Evolutionary conservation across 208 protist species (phyloP).

Genomic region (Phytomonas sp.): DNA sequence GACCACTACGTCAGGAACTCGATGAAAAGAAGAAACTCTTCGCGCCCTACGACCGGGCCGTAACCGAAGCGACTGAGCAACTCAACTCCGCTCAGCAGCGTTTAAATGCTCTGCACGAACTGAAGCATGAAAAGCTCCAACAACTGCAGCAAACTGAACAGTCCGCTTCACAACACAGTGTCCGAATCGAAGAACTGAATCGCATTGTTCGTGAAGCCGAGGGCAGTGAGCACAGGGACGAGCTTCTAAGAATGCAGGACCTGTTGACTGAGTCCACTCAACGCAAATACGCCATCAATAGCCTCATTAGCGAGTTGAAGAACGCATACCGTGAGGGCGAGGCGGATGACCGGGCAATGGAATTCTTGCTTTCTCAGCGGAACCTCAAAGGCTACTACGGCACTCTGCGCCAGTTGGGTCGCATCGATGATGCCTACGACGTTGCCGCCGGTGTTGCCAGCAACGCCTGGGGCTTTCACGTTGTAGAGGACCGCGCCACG

Average conservation of each 20-base stretch:
- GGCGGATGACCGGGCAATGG: conserved; percentile 75
- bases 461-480: conserved; percentile 94
- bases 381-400: conserved; percentile 91
- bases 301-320: conserved; percentile 77
- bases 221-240: conserved; percentile 32
- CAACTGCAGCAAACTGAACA: conserved; percentile 30
- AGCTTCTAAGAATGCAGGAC: conserved; percentile 69
- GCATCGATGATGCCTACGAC: conserved; percentile 96
- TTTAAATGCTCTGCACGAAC: conserved; percentile 30
- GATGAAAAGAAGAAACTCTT: conserved; percentile 88
- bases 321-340: conserved; percentile 68
- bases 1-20: conserved; percentile 83
- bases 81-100: conserved; percentile 38
- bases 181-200: conserved; percentile 44
- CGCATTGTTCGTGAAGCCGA: conserved; percentile 35
- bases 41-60: conserved; percentile 81
- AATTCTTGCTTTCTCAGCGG: conserved; percentile 80
- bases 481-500: conserved; percentile 94
- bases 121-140: conserved; percentile 19
- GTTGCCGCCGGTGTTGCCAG: conserved; percentile 96
- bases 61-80: conserved; percentile 50
- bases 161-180: conserved; percentile 14
- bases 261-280: conserved; percentile 41
- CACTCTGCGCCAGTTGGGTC: conserved; percentile 96
- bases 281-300: conserved; percentile 74